A percentile compares a stretch with the other conserved stretches of the same genome.
These are phyloP conservation scores for Starmerella tilneyi DNA, from an alignment of 805 yeast genomes.

Conservation along the genomic window DNA sequence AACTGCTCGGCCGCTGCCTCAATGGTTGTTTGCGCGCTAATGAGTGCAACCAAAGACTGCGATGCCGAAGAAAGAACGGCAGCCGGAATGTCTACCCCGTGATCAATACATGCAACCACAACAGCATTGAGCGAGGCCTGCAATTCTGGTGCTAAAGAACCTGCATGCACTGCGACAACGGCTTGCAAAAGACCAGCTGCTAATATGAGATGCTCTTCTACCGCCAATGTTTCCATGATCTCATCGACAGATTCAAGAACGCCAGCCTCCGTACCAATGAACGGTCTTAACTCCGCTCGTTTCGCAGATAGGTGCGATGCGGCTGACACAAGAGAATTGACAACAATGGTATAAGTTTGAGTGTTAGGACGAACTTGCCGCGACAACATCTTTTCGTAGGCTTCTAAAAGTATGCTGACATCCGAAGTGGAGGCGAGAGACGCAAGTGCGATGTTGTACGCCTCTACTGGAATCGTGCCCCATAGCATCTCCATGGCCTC, in stretches of 20 bases:
- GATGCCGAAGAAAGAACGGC: slow-evolving; percentile 1
- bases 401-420: slow-evolving; percentile 25
- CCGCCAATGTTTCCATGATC: slow-evolving; percentile 23
- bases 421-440: slow-evolving; percentile 23
- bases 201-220: slow-evolving; percentile 22
- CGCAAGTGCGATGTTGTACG: slow-evolving; percentile 25
- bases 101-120: slow-evolving; percentile 12
- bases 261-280: slow-evolving; percentile 18
- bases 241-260: slow-evolving; percentile 26
- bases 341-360: slow-evolving; percentile 27
- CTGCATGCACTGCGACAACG: slow-evolving; percentile 9
- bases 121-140: slow-evolving; percentile 15
- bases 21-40: slow-evolving; percentile 7
- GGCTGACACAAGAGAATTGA: slow-evolving; percentile 23
- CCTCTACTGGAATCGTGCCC: slow-evolving; percentile 18
- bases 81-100: slow-evolving; percentile 10
- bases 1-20: slow-evolving; percentile 12
- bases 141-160: background rate
- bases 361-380: slow-evolving; percentile 24
- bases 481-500: slow-evolving; percentile 10
- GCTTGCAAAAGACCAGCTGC: slow-evolving; percentile 20
- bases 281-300: slow-evolving; percentile 9
- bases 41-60: background rate
- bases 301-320: slow-evolving; percentile 15
- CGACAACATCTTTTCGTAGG: slow-evolving; percentile 26